These are phyloP conservation scores for Ceratocystis huliohia DNA, from an alignment of 2,329 filamentous ascomycete genomes.

Conservation along the genomic window DNA sequence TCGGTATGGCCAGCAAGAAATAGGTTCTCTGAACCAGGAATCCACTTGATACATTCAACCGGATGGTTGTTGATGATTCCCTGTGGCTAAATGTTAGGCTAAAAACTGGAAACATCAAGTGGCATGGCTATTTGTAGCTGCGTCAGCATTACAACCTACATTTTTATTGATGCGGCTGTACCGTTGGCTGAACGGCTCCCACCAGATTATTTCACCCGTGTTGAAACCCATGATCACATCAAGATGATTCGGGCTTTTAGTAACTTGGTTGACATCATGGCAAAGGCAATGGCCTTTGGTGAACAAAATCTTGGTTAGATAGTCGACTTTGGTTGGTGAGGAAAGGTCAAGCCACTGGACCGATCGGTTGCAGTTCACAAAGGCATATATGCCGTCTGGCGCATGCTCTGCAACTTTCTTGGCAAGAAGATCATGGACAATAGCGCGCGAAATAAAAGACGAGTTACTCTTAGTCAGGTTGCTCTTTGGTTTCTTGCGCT, in stretches of 20 bases:
- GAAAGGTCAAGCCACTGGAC: slow-evolving; percentile 93
- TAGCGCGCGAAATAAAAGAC: slow-evolving; percentile 93
- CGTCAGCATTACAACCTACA: slow-evolving; percentile 31
- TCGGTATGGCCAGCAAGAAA: slow-evolving; percentile 90
- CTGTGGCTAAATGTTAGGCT: slow-evolving; percentile 30
- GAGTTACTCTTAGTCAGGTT: slow-evolving; percentile 98
- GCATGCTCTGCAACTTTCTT: slow-evolving; percentile 72
- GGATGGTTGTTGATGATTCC: slow-evolving; percentile 78
- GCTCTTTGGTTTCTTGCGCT: slow-evolving; percentile 89
- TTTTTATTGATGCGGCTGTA: slow-evolving; percentile 97
- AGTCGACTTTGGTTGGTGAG: slow-evolving; percentile 66
- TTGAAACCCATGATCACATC: slow-evolving; percentile 94
- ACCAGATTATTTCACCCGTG: slow-evolving; percentile 95
- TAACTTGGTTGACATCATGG: slow-evolving; percentile 78
- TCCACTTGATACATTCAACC: slow-evolving; percentile 80
- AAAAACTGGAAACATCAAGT: background rate
- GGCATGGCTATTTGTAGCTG: background rate
- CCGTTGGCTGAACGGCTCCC: slow-evolving; percentile 90
- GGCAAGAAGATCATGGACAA: slow-evolving; percentile 67
- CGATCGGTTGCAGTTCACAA: slow-evolving; percentile 89
- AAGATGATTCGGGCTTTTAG: slow-evolving; percentile 66
- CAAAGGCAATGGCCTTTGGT: slow-evolving; percentile 92
- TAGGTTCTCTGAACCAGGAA: slow-evolving; percentile 83
- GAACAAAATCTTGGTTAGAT: slow-evolving; percentile 89
- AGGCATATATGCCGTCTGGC: slow-evolving; percentile 70